Conservation (phyloP, 495 filamentous ascomycete genomes). For the Xylaria cubensis region DNA sequence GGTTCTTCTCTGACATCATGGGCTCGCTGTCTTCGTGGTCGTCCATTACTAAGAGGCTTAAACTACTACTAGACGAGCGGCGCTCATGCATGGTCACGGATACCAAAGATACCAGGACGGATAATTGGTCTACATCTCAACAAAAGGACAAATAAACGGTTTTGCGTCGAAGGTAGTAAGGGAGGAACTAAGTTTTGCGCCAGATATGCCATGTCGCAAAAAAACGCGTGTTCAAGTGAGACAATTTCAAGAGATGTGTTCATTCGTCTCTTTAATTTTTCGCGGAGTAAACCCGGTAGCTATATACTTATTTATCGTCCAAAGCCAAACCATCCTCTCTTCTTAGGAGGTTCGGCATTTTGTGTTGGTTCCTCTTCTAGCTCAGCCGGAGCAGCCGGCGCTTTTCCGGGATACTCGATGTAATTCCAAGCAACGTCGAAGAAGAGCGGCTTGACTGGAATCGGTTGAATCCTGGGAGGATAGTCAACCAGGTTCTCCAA, state of each 20-base stretch:
- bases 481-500: constrained; percentile 83
- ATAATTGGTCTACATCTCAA: neutral
- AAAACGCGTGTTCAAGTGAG: constrained; percentile 24
- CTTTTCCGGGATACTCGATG: constrained; percentile 84
- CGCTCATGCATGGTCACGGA: constrained; percentile 26
- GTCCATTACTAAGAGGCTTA: constrained; percentile 25
- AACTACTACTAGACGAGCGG: constrained; percentile 28
- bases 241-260: constrained; percentile 16
- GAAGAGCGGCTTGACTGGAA: constrained; percentile 95
- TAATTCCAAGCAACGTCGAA: constrained; percentile 98
- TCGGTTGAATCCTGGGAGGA: constrained; percentile 79
- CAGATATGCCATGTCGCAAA: constrained; percentile 35
- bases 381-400: constrained; percentile 38
- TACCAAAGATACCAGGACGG: neutral
- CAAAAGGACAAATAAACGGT: neutral
- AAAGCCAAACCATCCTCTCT: constrained; percentile 90
- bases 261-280: neutral
- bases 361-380: constrained; percentile 39
- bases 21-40: constrained; percentile 26
- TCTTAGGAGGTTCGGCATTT: constrained; percentile 63
- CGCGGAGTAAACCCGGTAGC: neutral
- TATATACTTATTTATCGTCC: constrained; percentile 60
- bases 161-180: constrained; percentile 20
- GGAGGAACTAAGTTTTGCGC: constrained; percentile 23
- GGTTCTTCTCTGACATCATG: neutral